These are phyloP conservation scores for Purpureocillium takamizusanense DNA, from an alignment of 2,329 filamentous ascomycete genomes.

Conservation along the genomic window DNA sequence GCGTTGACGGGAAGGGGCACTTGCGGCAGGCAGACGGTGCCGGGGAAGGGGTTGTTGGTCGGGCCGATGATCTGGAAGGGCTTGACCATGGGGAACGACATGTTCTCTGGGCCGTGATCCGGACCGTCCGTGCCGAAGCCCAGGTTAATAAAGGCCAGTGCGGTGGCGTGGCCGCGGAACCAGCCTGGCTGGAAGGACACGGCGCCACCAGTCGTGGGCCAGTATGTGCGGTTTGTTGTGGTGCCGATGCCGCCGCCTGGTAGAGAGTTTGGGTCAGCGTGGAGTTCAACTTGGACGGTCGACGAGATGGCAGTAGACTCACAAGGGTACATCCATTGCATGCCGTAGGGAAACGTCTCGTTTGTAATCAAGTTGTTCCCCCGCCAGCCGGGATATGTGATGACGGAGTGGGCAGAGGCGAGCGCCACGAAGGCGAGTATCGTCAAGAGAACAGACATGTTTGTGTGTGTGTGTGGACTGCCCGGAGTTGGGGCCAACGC, in stretches of 20 bases:
- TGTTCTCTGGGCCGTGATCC: slow-evolving; percentile 64
- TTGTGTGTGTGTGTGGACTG: no score
- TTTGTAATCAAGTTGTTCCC: slow-evolving; percentile 80
- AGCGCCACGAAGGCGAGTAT: slow-evolving; percentile 35
- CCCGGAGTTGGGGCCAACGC: no score
- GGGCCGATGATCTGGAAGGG: slow-evolving; percentile 80
- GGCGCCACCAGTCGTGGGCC: slow-evolving; percentile 83
- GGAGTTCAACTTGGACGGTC: not conserved
- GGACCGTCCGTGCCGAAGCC: slow-evolving; percentile 67
- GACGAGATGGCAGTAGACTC: slow-evolving; percentile 24
- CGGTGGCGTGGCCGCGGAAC: slow-evolving; percentile 81
- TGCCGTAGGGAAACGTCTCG: slow-evolving; percentile 72
- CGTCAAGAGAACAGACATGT: slow-evolving; percentile 12
- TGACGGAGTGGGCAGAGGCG: slow-evolving; percentile 64
- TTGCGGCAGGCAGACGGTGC: slow-evolving; percentile 82
- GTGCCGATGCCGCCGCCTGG: slow-evolving; percentile 75
- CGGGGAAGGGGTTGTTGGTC: slow-evolving; percentile 73
- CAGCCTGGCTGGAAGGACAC: slow-evolving; percentile 87
- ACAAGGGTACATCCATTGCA: slow-evolving; percentile 97
- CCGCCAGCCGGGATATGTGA: slow-evolving; percentile 80
- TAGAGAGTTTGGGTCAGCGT: slow-evolving; percentile 1
- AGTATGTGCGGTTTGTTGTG: slow-evolving; percentile 79
- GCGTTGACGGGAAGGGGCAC: slow-evolving; percentile 70
- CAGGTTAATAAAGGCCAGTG: slow-evolving; percentile 84
- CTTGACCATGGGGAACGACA: slow-evolving; percentile 73